Evolutionary conservation across 2,329 filamentous ascomycete genomes (phyloP), one percentile per base, ranked within the genome.

Genomic region (Trichoderma sp.): DNA sequence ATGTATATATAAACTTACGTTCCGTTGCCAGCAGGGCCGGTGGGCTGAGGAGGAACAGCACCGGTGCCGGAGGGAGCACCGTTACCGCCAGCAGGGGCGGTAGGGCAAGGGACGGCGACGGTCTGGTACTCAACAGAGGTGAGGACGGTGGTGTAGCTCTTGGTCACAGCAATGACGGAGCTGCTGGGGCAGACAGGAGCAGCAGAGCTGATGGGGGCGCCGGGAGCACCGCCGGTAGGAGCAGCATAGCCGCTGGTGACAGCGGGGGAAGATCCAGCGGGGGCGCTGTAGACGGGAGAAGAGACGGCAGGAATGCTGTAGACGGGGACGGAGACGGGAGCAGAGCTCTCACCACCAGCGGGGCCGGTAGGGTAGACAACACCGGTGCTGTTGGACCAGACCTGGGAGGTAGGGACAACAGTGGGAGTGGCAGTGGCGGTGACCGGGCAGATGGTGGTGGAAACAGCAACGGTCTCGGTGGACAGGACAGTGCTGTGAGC

Each of bases 91-190:
- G 67, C 70, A 39, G 75, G 71, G 65, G 59, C 63, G 73, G 81
- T 84, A 47, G 82, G 75, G 81, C 84, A 85, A 68, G 84, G 81
- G 59, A 83, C 76, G 75, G 82, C 80, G 73, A 85, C 78, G 78
- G 84, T 86, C 76, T 82, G 80, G 84, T 86, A 86, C 84, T 86
- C 84, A 75, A 87, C 85, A 58, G 84, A 84, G 77, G 85, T 86
- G 79, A 87, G 78, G 77, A 87, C 85, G 73, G 86, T 88, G 81
- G 86, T 87, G 82, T 86, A 83, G 75, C 80, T 84, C 82, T 86
- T 88, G 79, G 85, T 86, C 82, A 87, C 84, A 78, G 85, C 84
- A 78, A 82, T 82, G 79, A 87, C 83, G 62, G 83, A 83, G 80
- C 75, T 75, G 78, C 77, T 78, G 62, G 82, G 79, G 72, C 73